Base-by-base conservation (phyloP, 805 yeast genomes). In the Candida awuae region DNA sequence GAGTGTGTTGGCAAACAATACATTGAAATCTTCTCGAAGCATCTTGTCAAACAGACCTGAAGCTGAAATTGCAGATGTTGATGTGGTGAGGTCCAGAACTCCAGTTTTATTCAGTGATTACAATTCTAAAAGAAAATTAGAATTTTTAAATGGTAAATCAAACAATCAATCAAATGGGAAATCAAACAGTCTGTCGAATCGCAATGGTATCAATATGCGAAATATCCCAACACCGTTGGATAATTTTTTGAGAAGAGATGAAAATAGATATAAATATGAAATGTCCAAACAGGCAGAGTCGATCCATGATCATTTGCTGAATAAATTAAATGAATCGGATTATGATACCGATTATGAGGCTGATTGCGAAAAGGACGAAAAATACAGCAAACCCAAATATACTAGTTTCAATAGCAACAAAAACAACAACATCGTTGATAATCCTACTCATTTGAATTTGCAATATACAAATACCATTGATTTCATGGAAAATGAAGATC, bases 341-440 rank as follows among this genome's bases (percentile, higher is more conserved):
- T 44, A 55, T 29, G 59, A 58, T 35, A 48, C 51, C 4, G 60
- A 51, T 21, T 49, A 47, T 25, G 61, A 59, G 41, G 55, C 48
- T 7, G 54, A 50, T 29, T 30, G 45, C 28, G 51, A 49, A 25
- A 38, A 48, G 12, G 40, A 37, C 17, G 36, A 25, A 18, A n/a
- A 26, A 13, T 14, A 32, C 13, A 8, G 20, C 12, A 15, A 28
- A 10, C n/a, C 35, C 26, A 15, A 25, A 14, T 39, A 37, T 7
- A 21, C 14, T 17, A 20, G 19, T 15, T n/a, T 6, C 28, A 5
- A 25, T 25, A 25, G 6, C 28, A 25, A 6, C 6, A 10, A 25
- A 25, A 25, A n/a, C n/a, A n/a, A n/a, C n/a, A n/a, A n/a, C n/a
- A n/a, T n/a, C n/a, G n/a, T n/a, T n/a, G n/a, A n/a, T n/a, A n/a